Base-by-base conservation (phyloP, 768 basidiomycete genomes). In the Lentinus brumalis region DNA sequence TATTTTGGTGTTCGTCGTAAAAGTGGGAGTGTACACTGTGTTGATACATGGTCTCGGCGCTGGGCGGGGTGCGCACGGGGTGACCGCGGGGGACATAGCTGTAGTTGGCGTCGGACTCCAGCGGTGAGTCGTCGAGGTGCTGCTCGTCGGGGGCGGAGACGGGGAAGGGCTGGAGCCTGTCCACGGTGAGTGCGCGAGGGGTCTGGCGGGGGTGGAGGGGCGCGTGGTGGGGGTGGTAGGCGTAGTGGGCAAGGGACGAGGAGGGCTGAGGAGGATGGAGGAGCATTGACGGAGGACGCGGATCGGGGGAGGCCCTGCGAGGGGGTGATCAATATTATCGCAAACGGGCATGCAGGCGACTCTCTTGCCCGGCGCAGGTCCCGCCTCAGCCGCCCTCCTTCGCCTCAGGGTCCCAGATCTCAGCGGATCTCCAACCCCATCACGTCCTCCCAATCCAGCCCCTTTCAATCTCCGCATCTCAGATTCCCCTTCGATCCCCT, bases 401-500 rank as follows among this genome's bases (percentile, higher is more conserved):
- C 2, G 15, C 31, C 56, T 62, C 61, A 63, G 62, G 62, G 62
- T 63, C 62, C 29, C 31, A 42, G 57, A 66, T 62, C 65, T 47
- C 35, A 1, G 35, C 66, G 50, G 65, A 66, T 66, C 65, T 64
- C 26, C 30, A 53, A 46, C 18, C 58, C 47, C 29, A 53, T 61
- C 62, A 70, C 66, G 38, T 35, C 57, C 62, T 65, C 50, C 29
- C 50, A 45, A 59, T 45, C 59, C 61, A 60, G 56, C 56, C 64
- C 21, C 67, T 55, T 69, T 67, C 67, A 65, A 60, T 59, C 71
- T 62, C 69, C 66, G 68, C 66, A 66, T 63, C 64, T 59, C 60
- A 66, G 66, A 66, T 67, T 42, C 62, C 54, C 56, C 67, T 66
- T 61, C 64, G 62, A 63, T 66, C 50, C 63, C 46, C 31, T 51